phyloP scores from a whole-genome alignment of 208 protist genomes.

The Phytomonas francai region DNA sequence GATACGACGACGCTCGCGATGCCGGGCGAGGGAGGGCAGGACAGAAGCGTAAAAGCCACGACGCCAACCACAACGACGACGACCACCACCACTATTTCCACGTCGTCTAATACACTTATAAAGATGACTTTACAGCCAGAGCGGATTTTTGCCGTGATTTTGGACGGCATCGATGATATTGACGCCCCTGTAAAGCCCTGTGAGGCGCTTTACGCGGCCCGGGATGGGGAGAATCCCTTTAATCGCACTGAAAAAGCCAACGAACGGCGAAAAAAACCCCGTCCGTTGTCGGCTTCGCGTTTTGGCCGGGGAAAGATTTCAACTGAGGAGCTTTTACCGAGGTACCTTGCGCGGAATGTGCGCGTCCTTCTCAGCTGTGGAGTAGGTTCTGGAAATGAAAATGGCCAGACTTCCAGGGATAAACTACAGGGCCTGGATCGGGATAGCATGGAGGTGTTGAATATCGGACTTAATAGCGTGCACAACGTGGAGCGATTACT shows the following conservation, averaged over 20 bases:
- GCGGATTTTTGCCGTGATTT: conserved; percentile 36
- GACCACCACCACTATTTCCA: neutral
- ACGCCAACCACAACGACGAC: conserved; percentile 2
- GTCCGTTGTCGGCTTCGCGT: neutral
- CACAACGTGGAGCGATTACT: conserved; percentile 76
- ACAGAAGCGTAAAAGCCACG: neutral
- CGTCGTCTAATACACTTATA: too few relatives aligned
- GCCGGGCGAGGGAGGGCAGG: neutral
- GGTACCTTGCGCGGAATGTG: conserved; percentile 59
- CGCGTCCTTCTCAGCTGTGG: conserved; percentile 48
- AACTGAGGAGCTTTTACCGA: conserved; percentile 30
- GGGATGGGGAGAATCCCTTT: conserved; percentile 21
- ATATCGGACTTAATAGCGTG: conserved; percentile 28
- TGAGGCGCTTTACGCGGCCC: conserved; percentile 25
- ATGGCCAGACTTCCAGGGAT: conserved; percentile 14
- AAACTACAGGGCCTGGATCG: conserved; percentile 26
- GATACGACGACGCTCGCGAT: neutral
- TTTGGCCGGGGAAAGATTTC: neutral
- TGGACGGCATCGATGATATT: conserved; percentile 60
- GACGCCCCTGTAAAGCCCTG: conserved; percentile 36
- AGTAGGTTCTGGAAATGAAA: too few relatives aligned
- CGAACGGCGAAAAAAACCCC: too few relatives aligned
- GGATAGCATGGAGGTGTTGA: conserved; percentile 58
- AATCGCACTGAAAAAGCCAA: neutral
- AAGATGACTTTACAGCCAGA: neutral